A percentile compares a stretch with the other conserved stretches of the same genome.
Conservation (phyloP, 306 rosid species). For the Comarum palustre region DNA sequence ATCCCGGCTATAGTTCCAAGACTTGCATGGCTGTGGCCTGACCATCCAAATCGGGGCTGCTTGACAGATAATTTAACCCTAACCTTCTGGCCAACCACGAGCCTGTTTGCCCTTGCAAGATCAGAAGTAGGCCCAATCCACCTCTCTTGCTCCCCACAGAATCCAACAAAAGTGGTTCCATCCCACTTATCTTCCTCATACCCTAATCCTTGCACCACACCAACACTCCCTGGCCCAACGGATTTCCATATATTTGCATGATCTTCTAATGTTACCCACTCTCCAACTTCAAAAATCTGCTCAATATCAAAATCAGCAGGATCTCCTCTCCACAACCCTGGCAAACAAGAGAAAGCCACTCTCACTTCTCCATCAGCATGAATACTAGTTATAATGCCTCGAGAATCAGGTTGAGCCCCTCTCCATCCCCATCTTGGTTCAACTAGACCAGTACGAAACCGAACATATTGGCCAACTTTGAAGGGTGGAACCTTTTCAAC, state of each 20-base stretch:
- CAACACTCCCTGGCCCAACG: slow-evolving; percentile 72
- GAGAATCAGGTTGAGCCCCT: slow-evolving; percentile 72
- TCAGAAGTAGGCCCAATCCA: slow-evolving; percentile 81
- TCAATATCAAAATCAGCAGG: slow-evolving; percentile 86
- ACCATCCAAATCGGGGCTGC: slow-evolving; percentile 95
- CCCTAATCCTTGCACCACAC: slow-evolving; percentile 87
- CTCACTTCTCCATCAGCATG: slow-evolving; percentile 95
- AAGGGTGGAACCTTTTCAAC: slow-evolving; percentile 77
- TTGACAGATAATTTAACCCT: slow-evolving; percentile 59
- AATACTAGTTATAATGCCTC: slow-evolving; percentile 74
- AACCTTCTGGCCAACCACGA: slow-evolving; percentile 81
- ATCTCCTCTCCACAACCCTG: slow-evolving; percentile 91
- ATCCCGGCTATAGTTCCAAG: slow-evolving; percentile 74
- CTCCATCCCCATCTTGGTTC: slow-evolving; percentile 99
- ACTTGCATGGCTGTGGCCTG: slow-evolving; percentile 78
- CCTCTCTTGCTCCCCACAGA: slow-evolving; percentile 93
- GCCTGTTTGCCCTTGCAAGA: slow-evolving; percentile 61
- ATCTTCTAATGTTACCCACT: slow-evolving; percentile 84
- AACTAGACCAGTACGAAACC: slow-evolving; percentile 68
- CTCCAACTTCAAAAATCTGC: slow-evolving; percentile 80
- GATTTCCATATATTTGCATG: slow-evolving; percentile 71
- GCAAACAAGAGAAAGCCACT: slow-evolving; percentile 70
- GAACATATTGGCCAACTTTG: slow-evolving; percentile 88
- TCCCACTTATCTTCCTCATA: slow-evolving; percentile 73
- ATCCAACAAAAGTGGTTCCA: slow-evolving; percentile 68